These are phyloP conservation scores for Daedalea quercina DNA, from an alignment of 768 basidiomycete species.

Conservation along the genomic window DNA sequence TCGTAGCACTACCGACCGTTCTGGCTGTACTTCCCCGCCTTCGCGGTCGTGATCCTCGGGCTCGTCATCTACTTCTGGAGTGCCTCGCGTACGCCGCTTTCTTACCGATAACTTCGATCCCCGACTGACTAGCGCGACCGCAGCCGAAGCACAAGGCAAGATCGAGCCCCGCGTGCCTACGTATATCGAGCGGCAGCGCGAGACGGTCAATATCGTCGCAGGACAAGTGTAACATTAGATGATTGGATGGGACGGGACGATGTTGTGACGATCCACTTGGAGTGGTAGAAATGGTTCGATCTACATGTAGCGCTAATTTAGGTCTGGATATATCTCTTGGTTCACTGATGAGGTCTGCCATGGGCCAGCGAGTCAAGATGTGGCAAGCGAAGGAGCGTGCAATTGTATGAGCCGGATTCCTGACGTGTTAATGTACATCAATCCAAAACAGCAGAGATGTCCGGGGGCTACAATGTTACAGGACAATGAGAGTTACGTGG, in stretches of 20 bases:
- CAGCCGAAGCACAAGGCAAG: constrained; percentile 72
- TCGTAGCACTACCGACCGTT: constrained; percentile 70
- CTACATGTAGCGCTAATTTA: constrained; percentile 1
- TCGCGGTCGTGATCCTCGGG: constrained; percentile 60
- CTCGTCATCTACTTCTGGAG: constrained; percentile 85
- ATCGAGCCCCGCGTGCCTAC: constrained; percentile 50
- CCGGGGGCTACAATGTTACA: too few relatives aligned
- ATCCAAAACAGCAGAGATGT: too few relatives aligned
- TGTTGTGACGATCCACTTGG: not conserved
- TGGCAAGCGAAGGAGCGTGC: too few relatives aligned
- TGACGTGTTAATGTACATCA: too few relatives aligned
- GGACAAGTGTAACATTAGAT: constrained; percentile 10
- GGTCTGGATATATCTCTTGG: not conserved
- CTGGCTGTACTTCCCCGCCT: constrained; percentile 87
- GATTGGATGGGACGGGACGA: too few relatives aligned
- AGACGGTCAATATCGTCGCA: constrained; percentile 12
- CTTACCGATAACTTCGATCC: not conserved
- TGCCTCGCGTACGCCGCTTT: constrained; percentile 58
- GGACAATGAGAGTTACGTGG: too few relatives aligned
- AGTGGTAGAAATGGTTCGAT: not conserved
- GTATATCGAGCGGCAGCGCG: constrained; percentile 37
- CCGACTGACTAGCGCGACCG: not conserved
- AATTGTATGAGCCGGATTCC: too few relatives aligned
- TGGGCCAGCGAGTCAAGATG: too few relatives aligned
- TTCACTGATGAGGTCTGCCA: not conserved